Evolutionary conservation across 140 eudicot species (phyloP), one percentile per base, ranked within the genome.

Genomic region (Senecio squalidus): DNA sequence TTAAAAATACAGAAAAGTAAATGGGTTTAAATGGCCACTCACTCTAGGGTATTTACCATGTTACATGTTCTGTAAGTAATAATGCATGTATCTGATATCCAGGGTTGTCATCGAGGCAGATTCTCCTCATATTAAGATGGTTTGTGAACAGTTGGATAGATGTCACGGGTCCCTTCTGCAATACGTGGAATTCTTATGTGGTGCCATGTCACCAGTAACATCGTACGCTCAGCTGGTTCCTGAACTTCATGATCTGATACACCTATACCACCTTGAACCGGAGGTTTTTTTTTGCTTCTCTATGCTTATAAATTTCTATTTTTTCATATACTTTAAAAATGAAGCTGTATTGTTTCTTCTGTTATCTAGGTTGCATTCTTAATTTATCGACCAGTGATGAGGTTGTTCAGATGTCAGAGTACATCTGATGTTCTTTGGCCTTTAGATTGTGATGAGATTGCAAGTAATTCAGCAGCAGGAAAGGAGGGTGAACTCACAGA

Each of bases 131-230:
- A 93, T 93, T 65, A 93, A 93, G 71, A 84, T 93, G 99, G 95
- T 93, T 51, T 79, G 96, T 54, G 99, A 93, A 80, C 94, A 88
- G 76, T 76, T 85, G 75, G 99, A 93, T 67, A 80, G 99, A 76
- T 93, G 99, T 74, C 99, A 93, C 58, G 99, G 99, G 40, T 76
- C 94, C 26, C 96, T 93, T 82, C 84, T 88, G 63, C 99, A 93
- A 67, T 93, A 84, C 56, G 99, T 93, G 56, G 99, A 93, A 47
- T 93, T 93, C 60, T 82, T 93, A 24, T 78, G 77, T 58, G 89
- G 96, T 74, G 96, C 99, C 26, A 81, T 93, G 73, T 72, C 81
- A 10, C 78, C 95, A 36, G 58, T 82, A 55, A 50, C 89, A 58
- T 64, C 84, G 13, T 93, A 93, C 71, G 95, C 95, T 33, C 80